Percentiles rank a stretch among this genome's conserved stretches.
These are phyloP conservation scores for Conticribra guillardii DNA, from an alignment of 108 stramenopile genomes.

Conservation along the genomic window DNA sequence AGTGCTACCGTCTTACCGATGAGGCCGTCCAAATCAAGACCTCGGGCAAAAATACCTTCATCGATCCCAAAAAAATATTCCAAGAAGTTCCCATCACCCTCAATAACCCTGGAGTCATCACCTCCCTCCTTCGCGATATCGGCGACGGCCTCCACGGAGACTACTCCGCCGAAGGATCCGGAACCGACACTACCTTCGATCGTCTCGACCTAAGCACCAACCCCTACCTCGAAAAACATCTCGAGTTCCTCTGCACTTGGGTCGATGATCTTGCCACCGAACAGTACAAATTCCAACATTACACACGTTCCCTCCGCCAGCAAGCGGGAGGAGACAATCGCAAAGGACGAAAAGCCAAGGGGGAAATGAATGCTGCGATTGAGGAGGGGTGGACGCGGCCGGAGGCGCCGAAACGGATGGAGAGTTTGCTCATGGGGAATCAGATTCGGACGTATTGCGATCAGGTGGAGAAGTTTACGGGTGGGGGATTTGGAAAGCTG, in stretches of 20 bases:
- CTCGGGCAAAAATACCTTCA: slow-evolving; percentile 66
- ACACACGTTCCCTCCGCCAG: slow-evolving; percentile 62
- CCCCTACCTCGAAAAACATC: slow-evolving; percentile 94
- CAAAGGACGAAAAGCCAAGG: slow-evolving; percentile 59
- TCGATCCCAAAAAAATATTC: slow-evolving; percentile 86
- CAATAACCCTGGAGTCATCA: slow-evolving; percentile 86
- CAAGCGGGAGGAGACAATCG: slow-evolving; percentile 46
- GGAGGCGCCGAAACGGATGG: slow-evolving; percentile 87
- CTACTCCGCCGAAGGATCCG: slow-evolving; percentile 36
- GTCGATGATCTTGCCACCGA: slow-evolving; percentile 94
- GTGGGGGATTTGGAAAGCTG: slow-evolving; percentile 87
- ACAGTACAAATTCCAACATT: slow-evolving; percentile 89
- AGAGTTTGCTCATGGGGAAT: slow-evolving; percentile 89
- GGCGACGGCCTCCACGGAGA: slow-evolving; percentile 61
- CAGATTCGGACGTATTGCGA: slow-evolving; percentile 94
- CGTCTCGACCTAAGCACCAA: slow-evolving; percentile 93
- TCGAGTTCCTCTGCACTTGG: slow-evolving; percentile 94
- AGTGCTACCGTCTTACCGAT: slow-evolving; percentile 93
- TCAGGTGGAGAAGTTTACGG: slow-evolving; percentile 91
- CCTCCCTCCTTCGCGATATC: slow-evolving; percentile 83
- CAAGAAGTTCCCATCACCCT: slow-evolving; percentile 93
- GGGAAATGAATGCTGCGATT: slow-evolving; percentile 32
- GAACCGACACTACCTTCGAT: slow-evolving; percentile 72
- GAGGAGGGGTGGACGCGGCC: slow-evolving; percentile 60
- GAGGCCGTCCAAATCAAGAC: slow-evolving; percentile 79